Conservation (phyloP, 192 early-diverging fungal species). For the Gonapodya prolifera region DNA sequence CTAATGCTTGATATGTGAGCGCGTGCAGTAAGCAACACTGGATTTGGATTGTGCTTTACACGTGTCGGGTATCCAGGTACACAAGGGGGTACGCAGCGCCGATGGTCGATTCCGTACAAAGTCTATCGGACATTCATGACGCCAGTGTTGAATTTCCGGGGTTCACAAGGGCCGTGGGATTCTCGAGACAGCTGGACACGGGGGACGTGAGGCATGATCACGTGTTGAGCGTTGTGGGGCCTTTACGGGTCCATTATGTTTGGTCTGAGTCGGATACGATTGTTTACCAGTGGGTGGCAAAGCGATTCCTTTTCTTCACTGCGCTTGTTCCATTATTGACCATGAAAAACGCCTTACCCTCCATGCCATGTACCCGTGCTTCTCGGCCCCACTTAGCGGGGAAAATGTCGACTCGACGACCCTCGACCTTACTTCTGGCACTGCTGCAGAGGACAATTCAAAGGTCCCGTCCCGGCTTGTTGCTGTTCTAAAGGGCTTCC, state of each 20-base stretch:
- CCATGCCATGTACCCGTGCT: not conserved
- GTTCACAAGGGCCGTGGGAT: not conserved
- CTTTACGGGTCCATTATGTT: not conserved
- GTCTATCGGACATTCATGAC: not conserved
- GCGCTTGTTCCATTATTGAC: no score
- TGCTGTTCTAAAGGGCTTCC: not conserved
- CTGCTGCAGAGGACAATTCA: not conserved
- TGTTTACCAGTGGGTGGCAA: not conserved
- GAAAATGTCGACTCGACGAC: not conserved
- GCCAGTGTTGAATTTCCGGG: not conserved
- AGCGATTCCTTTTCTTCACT: not conserved
- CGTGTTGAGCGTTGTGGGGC: not conserved
- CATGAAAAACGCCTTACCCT: no score
- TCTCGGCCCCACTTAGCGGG: not conserved
- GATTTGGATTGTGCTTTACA: no score
- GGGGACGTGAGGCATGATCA: not conserved
- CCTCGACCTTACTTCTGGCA: not conserved
- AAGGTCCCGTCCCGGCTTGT: not conserved
- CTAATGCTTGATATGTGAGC: not conserved
- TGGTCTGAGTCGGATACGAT: not conserved
- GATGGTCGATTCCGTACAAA: not conserved
- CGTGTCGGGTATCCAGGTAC: no score
- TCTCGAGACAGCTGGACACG: not conserved
- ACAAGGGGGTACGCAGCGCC: not conserved
- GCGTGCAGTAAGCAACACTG: no score